Base-by-base conservation (phyloP, 2,329 filamentous ascomycete genomes). In the Ophiosphaerella korrae region DNA sequence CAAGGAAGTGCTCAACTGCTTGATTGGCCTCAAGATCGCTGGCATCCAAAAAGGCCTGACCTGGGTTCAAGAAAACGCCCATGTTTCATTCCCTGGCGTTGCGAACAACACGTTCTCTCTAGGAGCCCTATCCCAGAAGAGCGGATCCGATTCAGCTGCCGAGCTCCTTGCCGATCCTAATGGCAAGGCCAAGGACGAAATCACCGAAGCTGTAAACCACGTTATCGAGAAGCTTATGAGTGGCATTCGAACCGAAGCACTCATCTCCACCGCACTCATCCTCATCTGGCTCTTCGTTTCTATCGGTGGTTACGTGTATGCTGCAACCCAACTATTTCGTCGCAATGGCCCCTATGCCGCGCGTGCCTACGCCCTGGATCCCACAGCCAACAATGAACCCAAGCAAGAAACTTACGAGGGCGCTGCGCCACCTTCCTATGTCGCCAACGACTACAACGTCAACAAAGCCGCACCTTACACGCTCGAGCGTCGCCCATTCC, bases 61-160 rank as follows among this genome's bases (percentile, higher is more conserved):
- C 1, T 99, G 93, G 93, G 89, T 96, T 9, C 84, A 89, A 64
- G 88, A 97, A 60, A 79, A 97, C 70, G 91, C 94, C 3, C 84
- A 94, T 55, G 82, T 99, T 62, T 79, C 84, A 52, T 88, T 99
- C 62, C 94, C 94, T 0, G 75, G 84, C 45, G 86, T 97, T 53
- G 80, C 84, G 23, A 88, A 90, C 63, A 83, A 96, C 70, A 89
- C 89, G 1, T 96, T 97, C 76, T 93, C 90, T 51, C 77, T 87
- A 45, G 92, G 92, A 36, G 89, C 92, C 48, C 78, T 84, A 29
- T 80, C 77, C 23, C 80, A 80, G 62, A 72, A 84, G 40, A 73
- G 77, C 50, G 71, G 75, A 45, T 74, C 75, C 47, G 71, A 76
- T 6, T 83, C 82, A 46, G 84, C 88, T 45, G 82, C 83, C 34